Conservation (phyloP, 73 alveolate genomes). For the Paramecium sonneborni region DNA sequence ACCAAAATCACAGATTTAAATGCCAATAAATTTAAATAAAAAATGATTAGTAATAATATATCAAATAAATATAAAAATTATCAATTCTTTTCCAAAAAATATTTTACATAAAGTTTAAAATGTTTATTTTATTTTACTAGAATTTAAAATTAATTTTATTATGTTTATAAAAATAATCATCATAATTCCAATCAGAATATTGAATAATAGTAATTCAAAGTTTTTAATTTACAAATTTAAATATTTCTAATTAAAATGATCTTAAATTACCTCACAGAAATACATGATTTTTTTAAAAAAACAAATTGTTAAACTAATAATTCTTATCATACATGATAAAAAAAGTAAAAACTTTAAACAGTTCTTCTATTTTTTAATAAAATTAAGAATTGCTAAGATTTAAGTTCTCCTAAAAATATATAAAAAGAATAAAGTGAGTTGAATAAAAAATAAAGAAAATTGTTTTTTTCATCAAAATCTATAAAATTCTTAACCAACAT, state of each 20-base stretch:
- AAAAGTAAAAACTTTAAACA: not conserved
- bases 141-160: not conserved
- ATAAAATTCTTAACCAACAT: not conserved
- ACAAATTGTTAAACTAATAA: not conserved
- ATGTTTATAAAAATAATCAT: not conserved
- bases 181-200: not conserved
- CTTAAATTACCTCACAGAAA: not conserved
- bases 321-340: not conserved
- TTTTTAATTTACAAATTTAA: not conserved
- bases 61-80: not conserved
- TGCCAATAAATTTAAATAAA: not conserved
- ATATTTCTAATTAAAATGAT: not conserved
- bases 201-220: not conserved
- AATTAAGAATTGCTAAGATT: not conserved
- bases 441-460: not conserved
- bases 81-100: slow-evolving; percentile 36
- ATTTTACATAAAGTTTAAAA: not conserved
- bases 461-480: not conserved
- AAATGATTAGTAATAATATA: not conserved
- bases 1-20: slow-evolving; percentile 33
- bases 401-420: not conserved
- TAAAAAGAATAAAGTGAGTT: not conserved
- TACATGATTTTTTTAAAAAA: not conserved
- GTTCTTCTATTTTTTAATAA: not conserved
- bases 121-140: not conserved